A percentile compares a stretch with the other conserved stretches of the same genome.
Evolutionary conservation across 305 asterid species (phyloP).

Genomic region (Withania somnifera): DNA sequence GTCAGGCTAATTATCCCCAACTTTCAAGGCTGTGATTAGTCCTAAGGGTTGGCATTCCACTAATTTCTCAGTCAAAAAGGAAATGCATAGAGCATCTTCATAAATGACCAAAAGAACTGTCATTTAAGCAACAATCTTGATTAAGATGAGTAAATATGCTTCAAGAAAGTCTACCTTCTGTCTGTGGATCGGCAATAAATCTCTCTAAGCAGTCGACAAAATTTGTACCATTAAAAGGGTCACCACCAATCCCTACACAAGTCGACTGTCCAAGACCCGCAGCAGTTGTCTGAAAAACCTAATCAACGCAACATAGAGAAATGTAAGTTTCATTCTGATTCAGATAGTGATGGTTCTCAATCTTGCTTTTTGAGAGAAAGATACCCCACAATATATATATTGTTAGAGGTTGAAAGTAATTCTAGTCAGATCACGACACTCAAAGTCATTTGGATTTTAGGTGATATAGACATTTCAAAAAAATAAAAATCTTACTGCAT

Average conservation of each 20-base stretch:
- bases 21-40: neutral
- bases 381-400: neutral
- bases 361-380: neutral
- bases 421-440: neutral
- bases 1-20: neutral
- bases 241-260: conserved; percentile 97
- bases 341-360: neutral
- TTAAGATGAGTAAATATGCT: neutral
- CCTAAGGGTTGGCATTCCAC: neutral
- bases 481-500: neutral
- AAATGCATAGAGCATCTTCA: neutral
- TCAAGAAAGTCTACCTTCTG: conserved; percentile 56
- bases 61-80: neutral
- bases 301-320: neutral
- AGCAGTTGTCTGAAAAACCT: conserved; percentile 97
- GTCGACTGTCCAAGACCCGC: conserved; percentile 99
- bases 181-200: conserved; percentile 88
- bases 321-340: neutral
- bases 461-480: neutral
- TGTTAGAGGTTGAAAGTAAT: neutral
- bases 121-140: neutral
- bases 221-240: conserved; percentile 97
- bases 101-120: neutral
- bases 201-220: conserved; percentile 85
- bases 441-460: neutral